Evolutionary conservation across 2,329 filamentous ascomycete species (phyloP), one percentile per base, ranked within the genome.

Genomic region (Beauveria rudraprayagi): DNA sequence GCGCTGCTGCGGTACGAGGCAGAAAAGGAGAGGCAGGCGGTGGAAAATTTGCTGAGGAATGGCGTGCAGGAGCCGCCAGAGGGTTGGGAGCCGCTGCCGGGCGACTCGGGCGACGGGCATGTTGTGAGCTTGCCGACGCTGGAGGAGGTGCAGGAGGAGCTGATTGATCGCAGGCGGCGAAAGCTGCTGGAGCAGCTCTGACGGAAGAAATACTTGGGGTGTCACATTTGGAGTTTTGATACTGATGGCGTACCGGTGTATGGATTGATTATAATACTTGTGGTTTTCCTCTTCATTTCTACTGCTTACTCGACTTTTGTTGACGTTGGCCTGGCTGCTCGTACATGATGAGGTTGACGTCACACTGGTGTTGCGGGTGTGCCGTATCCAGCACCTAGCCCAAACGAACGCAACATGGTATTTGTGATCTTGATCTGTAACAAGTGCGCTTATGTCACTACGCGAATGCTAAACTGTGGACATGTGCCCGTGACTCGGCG

Each of bases 71-170:
- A 83, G 62, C 76, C 79, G 1, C 87, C 86, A 17, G 83, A 84
- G 3, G 87, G 83, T 14, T 97, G 93, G 92, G 87, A 94, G 68
- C 82, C 91, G 43, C 76, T 99, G 67, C 94, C 94, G 0, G 94
- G 93, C 0, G 92, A 97, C 75, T 79, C 80, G 3, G 92, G 92
- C 1, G 92, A 96, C 72, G 93, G 93, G 0, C 78, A 86, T 43
- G 83, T 80, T 52, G 97, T 93, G 93, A 84, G 84, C 64, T 74
- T 97, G 68, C 94, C 94, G 9, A 92, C 89, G 5, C 76, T 91
- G 61, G 91, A 96, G 22, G 91, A 97, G 72, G 93, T 97, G n/a
- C 91, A 97, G 75, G 85, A 92, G 70, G 94, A 97, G 75, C 77
- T 99, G 67, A 83, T 99, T 60, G 92, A 97, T 66, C 82, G 93